Evolutionary conservation across 179 eudicot species (phyloP).

Genomic region (Amaranthus tricolor): DNA sequence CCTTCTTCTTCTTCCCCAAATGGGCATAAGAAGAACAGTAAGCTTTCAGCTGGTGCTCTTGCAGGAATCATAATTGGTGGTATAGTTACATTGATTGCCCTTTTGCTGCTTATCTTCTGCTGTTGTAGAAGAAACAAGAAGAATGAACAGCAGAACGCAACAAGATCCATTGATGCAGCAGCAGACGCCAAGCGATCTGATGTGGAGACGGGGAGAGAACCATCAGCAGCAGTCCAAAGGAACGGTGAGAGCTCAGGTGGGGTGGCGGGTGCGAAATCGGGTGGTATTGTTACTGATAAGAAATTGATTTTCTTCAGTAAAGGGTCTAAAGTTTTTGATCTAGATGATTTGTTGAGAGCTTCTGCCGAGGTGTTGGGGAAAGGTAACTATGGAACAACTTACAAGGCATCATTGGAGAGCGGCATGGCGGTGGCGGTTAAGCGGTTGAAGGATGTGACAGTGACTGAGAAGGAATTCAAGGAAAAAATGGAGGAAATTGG

Average conservation of each 20-base stretch:
- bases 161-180: conserved; percentile 19
- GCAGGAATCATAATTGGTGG: conserved; percentile 64
- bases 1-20: conserved; percentile 9
- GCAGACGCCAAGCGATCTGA: conserved; percentile 15
- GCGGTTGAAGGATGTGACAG: conserved; percentile 64
- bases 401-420: conserved; percentile 62
- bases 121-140: conserved; percentile 27
- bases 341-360: conserved; percentile 80
- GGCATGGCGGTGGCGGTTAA: conserved; percentile 67
- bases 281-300: conserved; percentile 33
- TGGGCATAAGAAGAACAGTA: conserved; percentile 20
- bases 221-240: conserved; percentile 21
- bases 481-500: conserved; percentile 67
- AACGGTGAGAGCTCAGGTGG: conserved; percentile 17
- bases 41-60: conserved; percentile 57
- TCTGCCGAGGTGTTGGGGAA: conserved; percentile 85
- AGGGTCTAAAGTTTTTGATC: conserved; percentile 43
- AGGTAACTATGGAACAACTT: conserved; percentile 81
- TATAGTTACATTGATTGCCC: conserved; percentile 38
- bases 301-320: conserved; percentile 57
- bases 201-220: conserved; percentile 28
- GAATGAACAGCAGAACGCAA: not conserved
- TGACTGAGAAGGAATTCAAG: conserved; percentile 54
- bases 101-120: conserved; percentile 43
- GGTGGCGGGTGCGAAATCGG: not conserved